A percentile compares a stretch with the other conserved stretches of the same genome.
These are phyloP conservation scores for Syncephalastrum contaminatum DNA, from an alignment of 371 early-diverging fungal genomes.

Conservation along the genomic window DNA sequence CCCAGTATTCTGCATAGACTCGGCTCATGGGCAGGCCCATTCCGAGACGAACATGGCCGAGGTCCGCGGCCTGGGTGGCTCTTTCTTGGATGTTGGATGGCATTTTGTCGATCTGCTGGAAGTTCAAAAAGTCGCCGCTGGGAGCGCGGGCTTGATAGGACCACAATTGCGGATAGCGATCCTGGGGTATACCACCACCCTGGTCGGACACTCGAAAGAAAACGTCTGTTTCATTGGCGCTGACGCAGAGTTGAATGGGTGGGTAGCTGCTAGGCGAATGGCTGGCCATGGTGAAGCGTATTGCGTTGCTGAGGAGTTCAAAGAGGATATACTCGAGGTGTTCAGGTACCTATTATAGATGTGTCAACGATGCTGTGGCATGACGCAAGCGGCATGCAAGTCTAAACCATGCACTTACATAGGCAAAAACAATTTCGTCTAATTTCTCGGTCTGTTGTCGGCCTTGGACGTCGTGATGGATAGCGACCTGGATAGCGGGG, in stretches of 20 bases:
- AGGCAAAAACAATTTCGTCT: slow-evolving; percentile 47
- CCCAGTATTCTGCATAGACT: slow-evolving; percentile 88
- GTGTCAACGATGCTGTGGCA: not conserved
- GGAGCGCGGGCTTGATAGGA: slow-evolving; percentile 61
- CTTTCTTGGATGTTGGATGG: slow-evolving; percentile 32
- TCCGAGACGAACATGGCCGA: slow-evolving; percentile 59
- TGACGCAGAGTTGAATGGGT: slow-evolving; percentile 84
- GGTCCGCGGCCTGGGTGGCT: slow-evolving; percentile 27
- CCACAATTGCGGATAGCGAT: slow-evolving; percentile 72
- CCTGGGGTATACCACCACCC: slow-evolving; percentile 82
- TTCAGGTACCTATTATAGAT: slow-evolving; percentile 59
- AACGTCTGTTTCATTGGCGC: slow-evolving; percentile 71
- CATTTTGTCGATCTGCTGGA: slow-evolving; percentile 36
- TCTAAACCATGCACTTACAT: slow-evolving; percentile 50
- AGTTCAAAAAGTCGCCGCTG: slow-evolving; percentile 32
- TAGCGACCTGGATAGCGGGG: slow-evolving; percentile 23
- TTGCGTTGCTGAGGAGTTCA: slow-evolving; percentile 89
- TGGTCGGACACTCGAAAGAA: slow-evolving; percentile 90
- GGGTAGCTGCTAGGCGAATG: slow-evolving; percentile 33
- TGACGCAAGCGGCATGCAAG: slow-evolving; percentile 50
- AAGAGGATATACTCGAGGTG: slow-evolving; percentile 94
- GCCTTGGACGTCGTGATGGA: slow-evolving; percentile 19
- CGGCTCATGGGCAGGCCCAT: slow-evolving; percentile 85
- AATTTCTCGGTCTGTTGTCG: slow-evolving; percentile 8
- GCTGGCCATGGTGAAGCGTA: slow-evolving; percentile 56